Evolutionary conservation across 495 filamentous ascomycete genomes (phyloP).

Genomic region (Trichoderma reesei): DNA sequence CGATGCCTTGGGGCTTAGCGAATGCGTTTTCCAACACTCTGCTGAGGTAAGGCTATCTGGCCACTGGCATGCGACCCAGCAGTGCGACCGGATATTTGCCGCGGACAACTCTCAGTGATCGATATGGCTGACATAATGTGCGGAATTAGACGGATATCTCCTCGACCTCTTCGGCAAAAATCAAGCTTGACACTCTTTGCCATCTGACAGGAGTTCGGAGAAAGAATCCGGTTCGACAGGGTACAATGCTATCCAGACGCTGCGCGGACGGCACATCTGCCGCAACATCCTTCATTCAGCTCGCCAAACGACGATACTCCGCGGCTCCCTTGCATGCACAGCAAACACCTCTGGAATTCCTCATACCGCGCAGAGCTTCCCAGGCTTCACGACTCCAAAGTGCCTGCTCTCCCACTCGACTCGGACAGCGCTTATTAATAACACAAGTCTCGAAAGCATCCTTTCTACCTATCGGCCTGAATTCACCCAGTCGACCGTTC

Average conservation of each 20-base stretch:
- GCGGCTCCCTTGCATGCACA: neutral
- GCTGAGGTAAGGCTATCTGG: neutral
- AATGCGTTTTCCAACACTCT: neutral
- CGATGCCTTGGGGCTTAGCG: slow-evolving; percentile 9
- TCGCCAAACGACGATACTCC: slow-evolving; percentile 5
- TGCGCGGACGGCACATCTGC: slow-evolving; percentile 3
- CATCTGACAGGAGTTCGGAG: neutral
- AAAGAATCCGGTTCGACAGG: neutral
- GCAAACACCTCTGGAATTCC: slow-evolving; percentile 10
- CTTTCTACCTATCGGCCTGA: slow-evolving; percentile 8
- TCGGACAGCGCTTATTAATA: slow-evolving; percentile 3
- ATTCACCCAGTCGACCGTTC: slow-evolving; percentile 18
- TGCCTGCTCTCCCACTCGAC: neutral
- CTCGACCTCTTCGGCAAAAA: neutral
- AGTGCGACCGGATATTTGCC: neutral
- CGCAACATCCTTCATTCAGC: slow-evolving; percentile 7
- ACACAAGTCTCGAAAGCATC: neutral
- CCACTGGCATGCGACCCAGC: neutral
- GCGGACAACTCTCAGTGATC: neutral
- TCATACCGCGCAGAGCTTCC: slow-evolving; percentile 7
- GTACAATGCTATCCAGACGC: slow-evolving; percentile 8
- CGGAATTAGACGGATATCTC: slow-evolving; percentile 1
- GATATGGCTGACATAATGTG: neutral
- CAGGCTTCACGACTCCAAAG: neutral
- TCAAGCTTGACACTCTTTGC: neutral